Base-by-base conservation (phyloP, 345 rosid species). In the Kernera saxatilis region DNA sequence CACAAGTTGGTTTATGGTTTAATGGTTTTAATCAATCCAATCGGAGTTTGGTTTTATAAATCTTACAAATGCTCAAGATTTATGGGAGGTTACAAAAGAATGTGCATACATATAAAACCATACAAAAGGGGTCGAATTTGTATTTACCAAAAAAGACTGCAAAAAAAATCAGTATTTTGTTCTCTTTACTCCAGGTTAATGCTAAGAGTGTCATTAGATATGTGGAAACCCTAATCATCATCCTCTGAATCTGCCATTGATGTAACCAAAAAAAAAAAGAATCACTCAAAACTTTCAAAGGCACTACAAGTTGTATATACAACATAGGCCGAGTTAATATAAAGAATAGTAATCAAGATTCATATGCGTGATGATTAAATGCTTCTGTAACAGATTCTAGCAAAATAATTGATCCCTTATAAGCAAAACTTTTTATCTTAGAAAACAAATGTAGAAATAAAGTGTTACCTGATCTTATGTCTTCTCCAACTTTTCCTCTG, bases 401-500 rank as follows among this genome's bases (percentile, higher is more conserved):
- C 30, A 63, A 48, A 63, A 48, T 5, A 9, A 17, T 5, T 43
- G 5, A 18, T 29, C 37, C 17, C 40, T 54, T n/a, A 7, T n/a
- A n/a, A n/a, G n/a, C n/a, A n/a, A n/a, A n/a, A n/a, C n/a, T n/a
- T n/a, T n/a, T n/a, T n/a, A 45, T 46, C 13, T 14, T 21, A 1
- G 3, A 27, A 22, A 39, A 6, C 23, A 23, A 40, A 21, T 19
- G 27, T 21, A 26, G 15, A 36, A 8, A 49, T 27, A 30, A 67
- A 41, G 55, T 40, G 77, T 79, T 65, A 90, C 98, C 96, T 30
- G 92, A 88, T 91, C 97, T 87, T 70, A 93, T 91, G 72, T 86
- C 96, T 81, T 91, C 97, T 50, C 93, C 98, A 11, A 93, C 90
- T 81, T 79, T 74, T 80, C 98, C 88, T 52, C 89, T 86, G 80